Conservation (phyloP, 768 basidiomycete genomes). For the Psilocybe cubensis region DNA sequence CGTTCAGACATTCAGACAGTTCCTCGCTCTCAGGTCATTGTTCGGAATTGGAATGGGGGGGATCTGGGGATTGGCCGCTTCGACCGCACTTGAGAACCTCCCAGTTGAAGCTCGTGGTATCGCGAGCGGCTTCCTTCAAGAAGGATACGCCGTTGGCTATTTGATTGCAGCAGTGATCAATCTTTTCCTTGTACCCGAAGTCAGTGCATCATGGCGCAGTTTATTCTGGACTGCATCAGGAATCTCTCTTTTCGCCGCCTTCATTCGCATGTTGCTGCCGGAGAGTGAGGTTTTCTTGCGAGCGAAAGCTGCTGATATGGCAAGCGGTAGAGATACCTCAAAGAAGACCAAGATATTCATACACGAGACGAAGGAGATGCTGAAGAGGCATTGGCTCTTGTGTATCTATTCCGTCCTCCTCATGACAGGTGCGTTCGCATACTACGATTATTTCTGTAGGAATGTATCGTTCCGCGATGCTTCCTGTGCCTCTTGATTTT, state of each 20-base stretch:
- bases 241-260: conserved; percentile 70
- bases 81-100: conserved; percentile 87
- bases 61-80: conserved; percentile 83
- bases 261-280: conserved; percentile 67
- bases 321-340: conserved; percentile 57
- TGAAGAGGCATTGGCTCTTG: conserved; percentile 79
- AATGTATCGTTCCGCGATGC: background rate
- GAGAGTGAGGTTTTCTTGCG: conserved; percentile 77
- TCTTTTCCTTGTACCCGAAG: conserved; percentile 58
- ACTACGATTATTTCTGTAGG: background rate
- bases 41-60: conserved; percentile 92
- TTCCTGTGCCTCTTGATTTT: background rate
- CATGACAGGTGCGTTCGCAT: conserved; percentile 58
- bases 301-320: conserved; percentile 59
- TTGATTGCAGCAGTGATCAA: conserved; percentile 86
- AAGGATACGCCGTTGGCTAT: conserved; percentile 88
- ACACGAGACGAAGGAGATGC: conserved; percentile 72
- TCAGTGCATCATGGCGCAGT: conserved; percentile 61
- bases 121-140: conserved; percentile 82
- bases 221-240: conserved; percentile 84
- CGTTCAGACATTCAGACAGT: conserved; percentile 72
- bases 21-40: conserved; percentile 81
- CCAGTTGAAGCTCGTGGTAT: conserved; percentile 88
- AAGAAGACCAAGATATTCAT: conserved; percentile 75
- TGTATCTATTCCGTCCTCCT: conserved; percentile 86